Percentiles rank a stretch among this genome's conserved stretches.
phyloP scores from a whole-genome alignment of 2,329 filamentous ascomycete species.

The Chaetomiaceae sp. region DNA sequence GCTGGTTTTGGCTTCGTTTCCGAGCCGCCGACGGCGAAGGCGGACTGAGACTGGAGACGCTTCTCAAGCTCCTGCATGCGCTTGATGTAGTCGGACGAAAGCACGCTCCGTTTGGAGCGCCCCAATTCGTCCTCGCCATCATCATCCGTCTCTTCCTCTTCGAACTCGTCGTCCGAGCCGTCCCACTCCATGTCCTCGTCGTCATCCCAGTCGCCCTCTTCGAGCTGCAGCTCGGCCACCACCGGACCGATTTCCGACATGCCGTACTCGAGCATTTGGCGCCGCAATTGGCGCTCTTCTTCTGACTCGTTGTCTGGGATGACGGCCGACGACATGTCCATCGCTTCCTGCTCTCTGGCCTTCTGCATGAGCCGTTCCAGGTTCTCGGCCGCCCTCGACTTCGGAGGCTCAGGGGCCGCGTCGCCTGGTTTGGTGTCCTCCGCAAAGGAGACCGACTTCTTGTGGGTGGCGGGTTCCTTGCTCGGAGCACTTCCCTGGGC shows the following conservation, averaged over 20 bases:
- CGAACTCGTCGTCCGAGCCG: constrained; percentile 43
- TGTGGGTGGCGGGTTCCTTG: constrained; percentile 25
- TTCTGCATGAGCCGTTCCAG: constrained; percentile 54
- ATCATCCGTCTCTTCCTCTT: constrained; percentile 50
- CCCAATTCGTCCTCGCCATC: constrained; percentile 75
- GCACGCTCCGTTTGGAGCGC: constrained; percentile 60
- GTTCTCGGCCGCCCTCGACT: constrained; percentile 41
- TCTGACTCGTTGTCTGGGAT: constrained; percentile 70
- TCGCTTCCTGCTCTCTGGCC: constrained; percentile 51
- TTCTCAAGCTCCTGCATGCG: constrained; percentile 84
- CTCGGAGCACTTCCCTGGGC: neutral
- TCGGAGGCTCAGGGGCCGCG: constrained; percentile 30
- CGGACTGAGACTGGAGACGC: constrained; percentile 59
- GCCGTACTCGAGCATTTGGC: constrained; percentile 87
- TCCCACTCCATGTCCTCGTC: constrained; percentile 52
- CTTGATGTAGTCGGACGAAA: constrained; percentile 70
- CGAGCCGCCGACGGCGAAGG: constrained; percentile 50
- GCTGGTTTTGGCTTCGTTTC: constrained; percentile 39
- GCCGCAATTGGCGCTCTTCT: constrained; percentile 75
- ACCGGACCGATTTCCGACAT: constrained; percentile 85
- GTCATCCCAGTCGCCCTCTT: constrained; percentile 58
- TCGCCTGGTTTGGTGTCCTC: constrained; percentile 53
- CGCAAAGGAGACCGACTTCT: constrained; percentile 61
- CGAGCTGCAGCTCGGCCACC: constrained; percentile 84
- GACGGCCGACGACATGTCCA: constrained; percentile 46